phyloP scores from a whole-genome alignment of 805 yeast genomes.

The Sugiyamaella floridensis region DNA sequence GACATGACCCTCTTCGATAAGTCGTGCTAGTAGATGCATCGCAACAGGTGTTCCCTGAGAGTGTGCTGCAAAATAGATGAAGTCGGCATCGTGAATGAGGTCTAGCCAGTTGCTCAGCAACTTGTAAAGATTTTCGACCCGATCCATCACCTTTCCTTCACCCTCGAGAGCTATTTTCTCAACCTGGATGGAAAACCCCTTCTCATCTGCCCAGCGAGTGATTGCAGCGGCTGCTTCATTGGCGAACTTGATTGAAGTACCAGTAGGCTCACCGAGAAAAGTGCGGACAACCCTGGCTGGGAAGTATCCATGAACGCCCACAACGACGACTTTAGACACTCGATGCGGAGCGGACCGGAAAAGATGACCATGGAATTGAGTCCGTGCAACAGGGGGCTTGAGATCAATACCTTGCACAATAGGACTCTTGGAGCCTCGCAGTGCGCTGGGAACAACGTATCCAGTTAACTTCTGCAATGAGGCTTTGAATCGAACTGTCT shows the following conservation, averaged over 20 bases:
- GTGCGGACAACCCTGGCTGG: constrained; percentile 83
- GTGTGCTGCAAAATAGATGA: constrained; percentile 86
- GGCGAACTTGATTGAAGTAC: constrained; percentile 86
- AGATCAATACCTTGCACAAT: not conserved
- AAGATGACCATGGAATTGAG: constrained; percentile 24
- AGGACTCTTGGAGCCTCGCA: constrained; percentile 1
- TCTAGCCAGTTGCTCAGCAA: constrained; percentile 61
- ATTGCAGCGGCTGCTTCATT: constrained; percentile 82
- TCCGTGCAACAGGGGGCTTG: not conserved
- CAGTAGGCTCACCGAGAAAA: constrained; percentile 90
- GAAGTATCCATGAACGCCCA: constrained; percentile 95
- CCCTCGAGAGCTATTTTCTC: constrained; percentile 90
- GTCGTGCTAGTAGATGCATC: constrained; percentile 63
- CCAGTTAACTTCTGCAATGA: constrained; percentile 17
- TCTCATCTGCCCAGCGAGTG: constrained; percentile 51
- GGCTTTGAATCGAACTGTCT: constrained; percentile 12
- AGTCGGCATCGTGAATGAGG: constrained; percentile 59
- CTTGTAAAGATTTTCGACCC: constrained; percentile 75
- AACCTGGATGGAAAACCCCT: constrained; percentile 43
- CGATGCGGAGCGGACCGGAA: constrained; percentile 21
- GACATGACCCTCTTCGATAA: constrained; percentile 53
- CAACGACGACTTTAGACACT: constrained; percentile 59
- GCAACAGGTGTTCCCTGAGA: constrained; percentile 96
- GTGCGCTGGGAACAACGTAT: constrained; percentile 13
- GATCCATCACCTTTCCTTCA: constrained; percentile 82